Percentiles rank a stretch among this genome's conserved stretches.
Conservation (phyloP, 2,329 filamentous ascomycete species). For the Sphaerulina musiva region DNA sequence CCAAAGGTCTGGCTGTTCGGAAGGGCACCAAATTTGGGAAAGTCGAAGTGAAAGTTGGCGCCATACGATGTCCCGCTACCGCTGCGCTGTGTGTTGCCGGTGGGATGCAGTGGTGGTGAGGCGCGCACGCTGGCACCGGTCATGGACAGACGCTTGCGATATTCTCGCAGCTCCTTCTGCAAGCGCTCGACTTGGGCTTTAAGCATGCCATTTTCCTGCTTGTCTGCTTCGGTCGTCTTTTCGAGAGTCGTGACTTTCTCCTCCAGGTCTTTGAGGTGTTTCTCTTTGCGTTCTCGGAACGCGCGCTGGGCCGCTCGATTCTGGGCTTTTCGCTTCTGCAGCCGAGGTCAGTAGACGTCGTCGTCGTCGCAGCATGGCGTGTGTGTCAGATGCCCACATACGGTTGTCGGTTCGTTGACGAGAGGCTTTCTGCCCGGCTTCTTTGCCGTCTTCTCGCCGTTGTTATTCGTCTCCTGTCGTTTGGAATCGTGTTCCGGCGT, state of each 20-base stretch:
- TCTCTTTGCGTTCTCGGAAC: conserved; percentile 91
- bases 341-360: not conserved
- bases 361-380: too few species aligned
- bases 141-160: conserved; percentile 75
- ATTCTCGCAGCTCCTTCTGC: conserved; percentile 77
- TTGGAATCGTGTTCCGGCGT: conserved; percentile 64
- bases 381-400: conserved; percentile 49
- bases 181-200: conserved; percentile 84
- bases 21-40: conserved; percentile 83
- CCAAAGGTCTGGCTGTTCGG: conserved; percentile 49
- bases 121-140: conserved; percentile 43
- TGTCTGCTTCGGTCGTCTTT: conserved; percentile 74
- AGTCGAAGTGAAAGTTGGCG: conserved; percentile 81
- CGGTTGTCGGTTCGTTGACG: conserved; percentile 89
- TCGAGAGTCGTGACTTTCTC: conserved; percentile 61
- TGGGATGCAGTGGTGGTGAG: conserved; percentile 42
- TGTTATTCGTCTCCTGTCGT: conserved; percentile 71
- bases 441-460: conserved; percentile 74
- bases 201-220: conserved; percentile 76
- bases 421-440: conserved; percentile 95
- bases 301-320: conserved; percentile 88
- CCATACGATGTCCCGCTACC: conserved; percentile 37
- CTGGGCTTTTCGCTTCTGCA: conserved; percentile 87
- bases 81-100: conserved; percentile 24
- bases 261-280: conserved; percentile 79